Evolutionary conservation across 139 green algal genomes (phyloP).

Genomic region (Asterochloris sp.): DNA sequence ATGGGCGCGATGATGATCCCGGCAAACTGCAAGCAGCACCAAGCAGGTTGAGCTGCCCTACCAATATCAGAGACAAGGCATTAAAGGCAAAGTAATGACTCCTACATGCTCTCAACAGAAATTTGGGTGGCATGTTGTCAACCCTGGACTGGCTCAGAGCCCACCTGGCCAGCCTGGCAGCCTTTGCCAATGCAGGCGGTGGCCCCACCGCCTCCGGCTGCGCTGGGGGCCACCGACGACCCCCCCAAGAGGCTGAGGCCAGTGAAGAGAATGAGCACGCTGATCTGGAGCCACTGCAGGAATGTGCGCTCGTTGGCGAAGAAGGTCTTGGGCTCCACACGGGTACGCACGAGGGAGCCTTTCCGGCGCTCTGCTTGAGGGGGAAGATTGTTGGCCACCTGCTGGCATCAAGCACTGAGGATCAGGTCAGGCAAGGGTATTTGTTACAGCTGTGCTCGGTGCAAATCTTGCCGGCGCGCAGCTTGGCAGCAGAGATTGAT

Average conservation of each 20-base stretch:
- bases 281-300: constrained; percentile 81
- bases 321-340: constrained; percentile 89
- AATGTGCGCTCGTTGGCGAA: constrained; percentile 92
- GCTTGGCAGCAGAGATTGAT: too few relatives aligned
- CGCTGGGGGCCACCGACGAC: background rate
- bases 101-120: too few relatives aligned
- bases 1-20: constrained; percentile 70
- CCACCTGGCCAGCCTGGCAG: constrained; percentile 14
- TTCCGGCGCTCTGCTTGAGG: background rate
- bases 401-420: too few relatives aligned
- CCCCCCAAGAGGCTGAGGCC: constrained; percentile 50
- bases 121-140: too few relatives aligned
- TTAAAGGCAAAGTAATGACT: too few relatives aligned
- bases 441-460: too few relatives aligned
- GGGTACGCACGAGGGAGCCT: constrained; percentile 54
- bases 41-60: background rate
- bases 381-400: background rate
- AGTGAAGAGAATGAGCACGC: constrained; percentile 69
- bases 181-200: background rate
- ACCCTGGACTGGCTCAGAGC: too few relatives aligned
- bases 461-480: too few relatives aligned
- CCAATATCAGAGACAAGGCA: too few relatives aligned
- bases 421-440: too few relatives aligned
- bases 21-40: constrained; percentile 47
- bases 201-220: background rate